Evolutionary conservation across 2,329 filamentous ascomycete species (phyloP).

Genomic region (Talaromyces islandicus): DNA sequence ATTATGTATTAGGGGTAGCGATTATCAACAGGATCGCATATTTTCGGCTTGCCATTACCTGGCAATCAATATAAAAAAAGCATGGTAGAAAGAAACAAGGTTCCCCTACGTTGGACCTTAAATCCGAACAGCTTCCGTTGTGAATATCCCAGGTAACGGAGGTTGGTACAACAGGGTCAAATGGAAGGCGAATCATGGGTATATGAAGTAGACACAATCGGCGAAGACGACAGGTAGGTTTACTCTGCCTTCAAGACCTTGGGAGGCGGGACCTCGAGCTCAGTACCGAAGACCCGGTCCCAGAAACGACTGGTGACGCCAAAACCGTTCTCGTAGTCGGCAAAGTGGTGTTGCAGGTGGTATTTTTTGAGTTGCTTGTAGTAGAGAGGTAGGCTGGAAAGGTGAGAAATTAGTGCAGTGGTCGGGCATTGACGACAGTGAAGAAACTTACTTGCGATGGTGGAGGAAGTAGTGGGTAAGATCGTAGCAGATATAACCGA

Average conservation of each 20-base stretch:
- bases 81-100: not conserved
- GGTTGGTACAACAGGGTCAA: not conserved
- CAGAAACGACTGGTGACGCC: conserved; percentile 95
- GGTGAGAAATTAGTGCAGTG: conserved; percentile 5
- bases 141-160: not conserved
- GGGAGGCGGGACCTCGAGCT: conserved; percentile 50
- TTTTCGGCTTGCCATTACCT: not conserved
- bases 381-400: conserved; percentile 66
- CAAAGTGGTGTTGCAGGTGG: conserved; percentile 94
- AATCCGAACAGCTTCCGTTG: not conserved
- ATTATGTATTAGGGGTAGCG: not conserved
- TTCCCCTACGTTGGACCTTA: not conserved
- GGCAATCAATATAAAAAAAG: not conserved
- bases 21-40: not conserved
- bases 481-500: conserved; percentile 95
- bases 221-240: not conserved
- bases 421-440: not conserved
- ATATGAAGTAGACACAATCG: not conserved
- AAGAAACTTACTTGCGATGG: conserved; percentile 65
- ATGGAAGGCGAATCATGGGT: not conserved
- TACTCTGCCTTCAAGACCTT: conserved; percentile 33
- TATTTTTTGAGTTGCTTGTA: conserved; percentile 95
- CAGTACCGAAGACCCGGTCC: conserved; percentile 87
- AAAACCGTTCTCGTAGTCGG: conserved; percentile 95
- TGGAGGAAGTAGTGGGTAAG: conserved; percentile 98